A percentile compares a stretch with the other conserved stretches of the same genome.
These are phyloP conservation scores for Aspergillus pseudonomiae DNA, from an alignment of 2,329 filamentous ascomycete genomes.

Conservation along the genomic window DNA sequence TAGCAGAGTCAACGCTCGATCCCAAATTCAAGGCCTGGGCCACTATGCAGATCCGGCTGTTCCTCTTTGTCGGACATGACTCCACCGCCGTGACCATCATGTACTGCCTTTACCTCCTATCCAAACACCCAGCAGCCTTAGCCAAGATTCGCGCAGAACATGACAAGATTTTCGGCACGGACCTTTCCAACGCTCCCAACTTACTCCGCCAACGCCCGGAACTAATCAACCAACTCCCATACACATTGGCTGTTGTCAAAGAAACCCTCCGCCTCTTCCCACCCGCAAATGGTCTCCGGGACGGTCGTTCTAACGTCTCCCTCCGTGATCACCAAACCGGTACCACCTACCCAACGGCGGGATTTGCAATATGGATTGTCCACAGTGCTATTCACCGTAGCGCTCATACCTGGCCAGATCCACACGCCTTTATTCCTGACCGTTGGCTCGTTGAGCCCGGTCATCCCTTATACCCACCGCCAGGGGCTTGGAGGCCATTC, in stretches of 20 bases:
- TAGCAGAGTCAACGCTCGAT: background rate
- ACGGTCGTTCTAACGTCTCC: too few relatives aligned
- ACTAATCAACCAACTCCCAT: slow-evolving; percentile 11
- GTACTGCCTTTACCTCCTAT: slow-evolving; percentile 8
- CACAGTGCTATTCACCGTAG: slow-evolving; percentile 1
- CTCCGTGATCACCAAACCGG: background rate
- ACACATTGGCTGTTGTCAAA: slow-evolving; percentile 16
- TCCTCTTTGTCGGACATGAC: slow-evolving; percentile 17
- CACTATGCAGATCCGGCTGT: slow-evolving; percentile 9
- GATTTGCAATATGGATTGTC: background rate
- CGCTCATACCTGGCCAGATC: slow-evolving; percentile 3
- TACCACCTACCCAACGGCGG: background rate
- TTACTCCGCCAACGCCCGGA: slow-evolving; percentile 2
- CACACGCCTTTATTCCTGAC: slow-evolving; percentile 13
- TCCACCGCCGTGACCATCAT: slow-evolving; percentile 7
- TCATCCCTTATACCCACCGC: background rate
- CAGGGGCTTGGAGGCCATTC: slow-evolving; percentile 15
- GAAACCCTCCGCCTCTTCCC: slow-evolving; percentile 17
- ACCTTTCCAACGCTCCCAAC: background rate
- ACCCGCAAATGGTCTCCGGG: background rate
- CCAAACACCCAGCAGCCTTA: slow-evolving; percentile 9
- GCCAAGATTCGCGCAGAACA: slow-evolving; percentile 13
- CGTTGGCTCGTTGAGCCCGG: slow-evolving; percentile 5
- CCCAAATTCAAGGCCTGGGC: slow-evolving; percentile 6
- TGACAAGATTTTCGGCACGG: slow-evolving; percentile 10